Percentiles rank a stretch among this genome's conserved stretches.
These are phyloP conservation scores for Cyberlindnera saturnus DNA, from an alignment of 805 yeast genomes.

Conservation along the genomic window DNA sequence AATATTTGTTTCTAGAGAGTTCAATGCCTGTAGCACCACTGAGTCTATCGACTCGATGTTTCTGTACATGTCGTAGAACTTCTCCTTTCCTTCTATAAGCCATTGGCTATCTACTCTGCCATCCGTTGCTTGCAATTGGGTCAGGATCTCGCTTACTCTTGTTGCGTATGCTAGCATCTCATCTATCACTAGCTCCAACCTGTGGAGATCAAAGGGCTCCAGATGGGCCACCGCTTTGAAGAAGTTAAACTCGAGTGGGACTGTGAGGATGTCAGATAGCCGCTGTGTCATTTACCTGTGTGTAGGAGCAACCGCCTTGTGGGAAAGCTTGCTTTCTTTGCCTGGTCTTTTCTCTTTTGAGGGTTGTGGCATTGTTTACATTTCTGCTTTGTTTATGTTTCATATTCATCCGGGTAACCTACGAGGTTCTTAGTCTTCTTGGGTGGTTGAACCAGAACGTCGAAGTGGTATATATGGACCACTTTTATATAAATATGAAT, in stretches of 20 bases:
- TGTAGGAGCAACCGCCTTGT: neutral
- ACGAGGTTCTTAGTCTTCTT: neutral
- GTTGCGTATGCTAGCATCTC: slow-evolving; percentile 18
- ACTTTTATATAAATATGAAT: neutral
- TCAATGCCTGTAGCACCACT: slow-evolving; percentile 29
- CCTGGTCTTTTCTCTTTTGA: neutral
- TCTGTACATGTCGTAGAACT: slow-evolving; percentile 26
- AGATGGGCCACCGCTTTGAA: slow-evolving; percentile 19
- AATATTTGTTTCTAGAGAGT: slow-evolving; percentile 28
- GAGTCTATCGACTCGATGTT: slow-evolving; percentile 30
- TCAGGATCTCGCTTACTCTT: slow-evolving; percentile 13
- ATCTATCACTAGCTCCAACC: slow-evolving; percentile 15
- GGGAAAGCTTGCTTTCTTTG: neutral
- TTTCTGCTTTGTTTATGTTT: slow-evolving; percentile 1
- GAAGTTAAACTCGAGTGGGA: slow-evolving; percentile 20
- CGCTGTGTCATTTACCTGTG: slow-evolving; percentile 7
- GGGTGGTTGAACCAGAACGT: neutral
- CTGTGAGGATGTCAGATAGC: slow-evolving; percentile 21
- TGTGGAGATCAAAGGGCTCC: slow-evolving; percentile 21
- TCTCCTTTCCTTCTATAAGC: slow-evolving; percentile 29
- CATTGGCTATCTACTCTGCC: slow-evolving; percentile 19
- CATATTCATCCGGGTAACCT: neutral
- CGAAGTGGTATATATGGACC: neutral
- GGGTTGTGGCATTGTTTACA: neutral
- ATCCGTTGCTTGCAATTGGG: slow-evolving; percentile 2